Evolutionary conservation across 305 asterid species (phyloP).

Genomic region (Ajuga reptans): DNA sequence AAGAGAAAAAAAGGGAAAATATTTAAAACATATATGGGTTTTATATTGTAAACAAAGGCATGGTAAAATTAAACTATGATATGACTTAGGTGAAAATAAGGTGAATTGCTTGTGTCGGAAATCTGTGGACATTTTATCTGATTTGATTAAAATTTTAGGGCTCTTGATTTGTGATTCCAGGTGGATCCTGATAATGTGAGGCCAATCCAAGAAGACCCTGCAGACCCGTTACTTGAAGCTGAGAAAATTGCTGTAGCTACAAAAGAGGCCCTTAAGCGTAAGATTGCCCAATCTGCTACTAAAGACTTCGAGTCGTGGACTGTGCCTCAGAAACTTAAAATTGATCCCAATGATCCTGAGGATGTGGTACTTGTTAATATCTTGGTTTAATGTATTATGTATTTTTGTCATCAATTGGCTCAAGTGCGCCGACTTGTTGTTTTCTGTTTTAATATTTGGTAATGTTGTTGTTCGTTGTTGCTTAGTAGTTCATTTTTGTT

Average conservation of each 20-base stretch:
- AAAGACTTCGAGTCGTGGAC: constrained; percentile 63
- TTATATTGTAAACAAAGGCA: not conserved
- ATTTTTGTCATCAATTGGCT: not conserved
- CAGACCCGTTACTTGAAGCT: constrained; percentile 77
- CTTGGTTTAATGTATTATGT: no score
- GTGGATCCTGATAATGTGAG: constrained; percentile 91
- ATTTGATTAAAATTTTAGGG: not conserved
- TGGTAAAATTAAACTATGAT: not conserved
- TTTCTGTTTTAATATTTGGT: not conserved
- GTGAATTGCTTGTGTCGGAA: not conserved
- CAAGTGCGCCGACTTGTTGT: not conserved
- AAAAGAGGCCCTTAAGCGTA: constrained; percentile 89
- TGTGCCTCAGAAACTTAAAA: constrained; percentile 79
- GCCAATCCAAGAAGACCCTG: constrained; percentile 48
- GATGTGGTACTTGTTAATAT: constrained; percentile 53
- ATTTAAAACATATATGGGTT: not conserved
- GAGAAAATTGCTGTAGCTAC: constrained; percentile 88
- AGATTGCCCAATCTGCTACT: constrained; percentile 77
- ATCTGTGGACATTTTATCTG: not conserved
- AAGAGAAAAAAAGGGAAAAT: not conserved
- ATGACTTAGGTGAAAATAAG: not conserved
- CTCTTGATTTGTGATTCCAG: constrained; percentile 39
- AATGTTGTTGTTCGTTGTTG: not conserved
- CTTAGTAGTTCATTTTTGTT: not conserved
- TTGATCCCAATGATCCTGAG: constrained; percentile 86